phyloP scores from a whole-genome alignment of 495 filamentous ascomycete genomes.

The Podospora pseudoanserina region DNA sequence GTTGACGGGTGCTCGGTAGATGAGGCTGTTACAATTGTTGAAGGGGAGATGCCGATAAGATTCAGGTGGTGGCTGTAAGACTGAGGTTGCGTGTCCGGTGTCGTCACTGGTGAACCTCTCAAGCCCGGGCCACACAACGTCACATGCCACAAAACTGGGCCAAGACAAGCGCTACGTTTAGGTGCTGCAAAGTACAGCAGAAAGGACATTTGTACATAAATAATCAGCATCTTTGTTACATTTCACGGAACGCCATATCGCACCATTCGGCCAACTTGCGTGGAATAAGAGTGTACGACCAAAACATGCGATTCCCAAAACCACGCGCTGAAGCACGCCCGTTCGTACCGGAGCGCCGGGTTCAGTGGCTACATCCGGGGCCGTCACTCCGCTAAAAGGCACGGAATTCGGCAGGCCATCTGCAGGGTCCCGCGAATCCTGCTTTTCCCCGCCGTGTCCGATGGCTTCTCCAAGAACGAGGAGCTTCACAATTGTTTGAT shows the following conservation, averaged over 20 bases:
- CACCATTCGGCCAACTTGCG: background rate
- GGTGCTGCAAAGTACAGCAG: background rate
- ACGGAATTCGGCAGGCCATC: background rate
- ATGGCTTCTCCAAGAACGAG: background rate
- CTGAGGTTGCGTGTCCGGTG: background rate
- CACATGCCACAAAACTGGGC: conserved; percentile 6
- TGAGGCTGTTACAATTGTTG: background rate
- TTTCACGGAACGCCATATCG: background rate
- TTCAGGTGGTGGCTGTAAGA: background rate
- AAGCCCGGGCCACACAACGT: background rate
- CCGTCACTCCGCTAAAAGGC: background rate
- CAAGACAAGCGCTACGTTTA: conserved; percentile 7
- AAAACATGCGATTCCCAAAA: background rate
- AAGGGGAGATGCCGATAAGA: background rate
- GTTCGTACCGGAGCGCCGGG: background rate
- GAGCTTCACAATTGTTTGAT: background rate
- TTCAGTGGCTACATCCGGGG: background rate
- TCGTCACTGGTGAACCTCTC: background rate
- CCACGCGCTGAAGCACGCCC: background rate
- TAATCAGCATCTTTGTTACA: background rate
- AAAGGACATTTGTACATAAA: background rate
- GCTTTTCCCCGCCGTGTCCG: background rate
- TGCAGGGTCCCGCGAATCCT: background rate
- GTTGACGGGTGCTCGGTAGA: background rate
- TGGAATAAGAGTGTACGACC: background rate